Evolutionary conservation across 2,329 filamentous ascomycete genomes (phyloP).

Genomic region (Pyrenochaeta sp.): DNA sequence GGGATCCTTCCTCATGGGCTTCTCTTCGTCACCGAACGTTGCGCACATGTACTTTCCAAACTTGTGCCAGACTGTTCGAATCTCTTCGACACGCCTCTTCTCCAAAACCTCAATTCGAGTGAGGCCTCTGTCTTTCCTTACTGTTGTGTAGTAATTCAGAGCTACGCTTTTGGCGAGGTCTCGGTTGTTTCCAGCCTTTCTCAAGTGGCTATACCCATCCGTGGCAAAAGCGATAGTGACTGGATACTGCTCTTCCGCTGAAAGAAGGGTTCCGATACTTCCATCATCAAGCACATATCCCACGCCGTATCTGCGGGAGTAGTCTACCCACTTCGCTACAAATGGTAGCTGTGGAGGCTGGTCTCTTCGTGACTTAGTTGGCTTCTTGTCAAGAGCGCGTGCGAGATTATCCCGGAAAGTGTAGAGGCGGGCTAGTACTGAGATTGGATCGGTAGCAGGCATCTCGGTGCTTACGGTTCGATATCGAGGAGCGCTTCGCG

Average conservation of each 20-base stretch:
- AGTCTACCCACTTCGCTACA: constrained; percentile 84
- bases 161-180: constrained; percentile 54
- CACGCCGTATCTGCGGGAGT: constrained; percentile 85
- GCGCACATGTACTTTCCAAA: constrained; percentile 75
- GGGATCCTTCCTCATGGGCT: constrained; percentile 59
- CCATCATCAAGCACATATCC: constrained; percentile 86
- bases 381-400: constrained; percentile 52
- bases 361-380: constrained; percentile 51
- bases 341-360: constrained; percentile 63
- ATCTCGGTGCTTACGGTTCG: constrained; percentile 37
- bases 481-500: constrained; percentile 29
- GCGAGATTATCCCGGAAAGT: constrained; percentile 58
- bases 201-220: constrained; percentile 75
- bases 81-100: constrained; percentile 65
- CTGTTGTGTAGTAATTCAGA: constrained; percentile 78
- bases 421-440: constrained; percentile 56
- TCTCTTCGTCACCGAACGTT: constrained; percentile 51
- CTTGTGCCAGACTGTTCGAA: constrained; percentile 69
- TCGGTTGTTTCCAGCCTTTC: constrained; percentile 70
- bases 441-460: constrained; percentile 53
- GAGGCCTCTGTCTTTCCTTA: constrained; percentile 68
- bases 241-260: constrained; percentile 59
- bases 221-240: constrained; percentile 77
- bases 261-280: constrained; percentile 73
- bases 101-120: constrained; percentile 67